phyloP scores from a whole-genome alignment of 139 green algal genomes.

The Dunaliella primolecta region DNA sequence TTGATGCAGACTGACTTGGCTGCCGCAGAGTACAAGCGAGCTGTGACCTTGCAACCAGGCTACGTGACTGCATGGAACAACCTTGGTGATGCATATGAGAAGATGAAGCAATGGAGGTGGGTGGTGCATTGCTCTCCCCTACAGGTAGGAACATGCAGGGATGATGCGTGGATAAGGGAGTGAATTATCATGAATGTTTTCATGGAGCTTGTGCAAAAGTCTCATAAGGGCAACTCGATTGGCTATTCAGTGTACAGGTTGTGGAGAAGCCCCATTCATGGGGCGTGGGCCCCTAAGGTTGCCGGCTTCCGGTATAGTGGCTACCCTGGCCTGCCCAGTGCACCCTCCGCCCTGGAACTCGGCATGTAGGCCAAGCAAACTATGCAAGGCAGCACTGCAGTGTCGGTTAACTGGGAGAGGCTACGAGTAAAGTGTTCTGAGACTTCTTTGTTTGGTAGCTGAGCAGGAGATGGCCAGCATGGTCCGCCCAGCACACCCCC shows the following conservation, averaged over 20 bases:
- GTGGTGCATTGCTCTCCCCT: too few relatives aligned
- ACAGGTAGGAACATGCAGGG: background rate
- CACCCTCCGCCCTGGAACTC: too few relatives aligned
- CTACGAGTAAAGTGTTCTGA: too few relatives aligned
- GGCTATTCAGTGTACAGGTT: background rate
- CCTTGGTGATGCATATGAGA: conserved; percentile 91
- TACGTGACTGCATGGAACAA: conserved; percentile 99
- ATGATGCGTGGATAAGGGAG: background rate
- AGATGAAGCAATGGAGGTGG: conserved; percentile 62
- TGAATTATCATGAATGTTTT: too few relatives aligned
- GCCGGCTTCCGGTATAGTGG: background rate
- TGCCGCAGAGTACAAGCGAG: conserved; percentile 76
- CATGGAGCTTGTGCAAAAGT: background rate
- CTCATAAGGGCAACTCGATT: background rate
- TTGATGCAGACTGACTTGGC: conserved; percentile 57
- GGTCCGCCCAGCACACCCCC: too few relatives aligned
- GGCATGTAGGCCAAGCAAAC: too few relatives aligned
- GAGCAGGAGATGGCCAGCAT: too few relatives aligned
- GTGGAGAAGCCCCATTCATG: too few relatives aligned
- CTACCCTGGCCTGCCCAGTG: background rate
- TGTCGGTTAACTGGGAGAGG: too few relatives aligned
- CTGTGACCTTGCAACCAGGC: conserved; percentile 73
- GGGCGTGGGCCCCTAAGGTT: too few relatives aligned
- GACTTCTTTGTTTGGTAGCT: too few relatives aligned
- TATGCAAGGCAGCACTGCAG: too few relatives aligned